Conservation (phyloP, 2,329 filamentous ascomycete species). For the Colletotrichum sidae region DNA sequence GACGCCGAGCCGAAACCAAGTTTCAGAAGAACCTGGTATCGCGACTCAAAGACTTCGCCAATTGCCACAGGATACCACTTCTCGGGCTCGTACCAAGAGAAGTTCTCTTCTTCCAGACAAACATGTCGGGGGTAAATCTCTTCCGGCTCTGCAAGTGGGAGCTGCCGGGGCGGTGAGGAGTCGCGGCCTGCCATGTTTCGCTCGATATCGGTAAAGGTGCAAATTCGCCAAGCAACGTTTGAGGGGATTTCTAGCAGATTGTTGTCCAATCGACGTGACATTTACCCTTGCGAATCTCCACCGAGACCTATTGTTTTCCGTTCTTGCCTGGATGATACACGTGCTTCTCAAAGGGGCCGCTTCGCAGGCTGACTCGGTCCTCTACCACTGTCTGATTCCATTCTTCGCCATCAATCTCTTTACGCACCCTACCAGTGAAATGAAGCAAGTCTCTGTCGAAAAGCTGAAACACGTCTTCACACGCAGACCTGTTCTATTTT, state of each 20-base stretch:
- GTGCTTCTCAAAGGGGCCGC: too few relatives aligned
- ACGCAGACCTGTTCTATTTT: too few relatives aligned
- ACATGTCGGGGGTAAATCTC: conserved; percentile 19
- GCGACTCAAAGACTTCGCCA: conserved; percentile 39
- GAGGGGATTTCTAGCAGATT: not conserved
- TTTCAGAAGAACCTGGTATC: conserved; percentile 43
- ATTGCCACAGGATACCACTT: conserved; percentile 42
- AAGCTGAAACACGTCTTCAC: too few relatives aligned
- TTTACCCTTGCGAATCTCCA: too few relatives aligned
- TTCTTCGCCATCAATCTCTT: too few relatives aligned
- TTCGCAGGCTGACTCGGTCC: too few relatives aligned
- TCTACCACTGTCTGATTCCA: too few relatives aligned
- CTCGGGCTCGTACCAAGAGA: conserved; percentile 40
- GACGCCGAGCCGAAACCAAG: conserved; percentile 44
- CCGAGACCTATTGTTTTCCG: too few relatives aligned
- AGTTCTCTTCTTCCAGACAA: conserved; percentile 41
- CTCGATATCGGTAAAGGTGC: not conserved
- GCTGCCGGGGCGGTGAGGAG: conserved; percentile 22
- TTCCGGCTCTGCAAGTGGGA: conserved; percentile 24
- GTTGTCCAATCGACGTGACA: too few relatives aligned
- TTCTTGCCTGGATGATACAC: too few relatives aligned
- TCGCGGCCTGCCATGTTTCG: conserved; percentile 12
- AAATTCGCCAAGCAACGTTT: not conserved
- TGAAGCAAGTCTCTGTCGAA: too few relatives aligned
- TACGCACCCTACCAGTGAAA: too few relatives aligned